Conservation (phyloP, 257 asterid genomes). For the Solanum neorickii region DNA sequence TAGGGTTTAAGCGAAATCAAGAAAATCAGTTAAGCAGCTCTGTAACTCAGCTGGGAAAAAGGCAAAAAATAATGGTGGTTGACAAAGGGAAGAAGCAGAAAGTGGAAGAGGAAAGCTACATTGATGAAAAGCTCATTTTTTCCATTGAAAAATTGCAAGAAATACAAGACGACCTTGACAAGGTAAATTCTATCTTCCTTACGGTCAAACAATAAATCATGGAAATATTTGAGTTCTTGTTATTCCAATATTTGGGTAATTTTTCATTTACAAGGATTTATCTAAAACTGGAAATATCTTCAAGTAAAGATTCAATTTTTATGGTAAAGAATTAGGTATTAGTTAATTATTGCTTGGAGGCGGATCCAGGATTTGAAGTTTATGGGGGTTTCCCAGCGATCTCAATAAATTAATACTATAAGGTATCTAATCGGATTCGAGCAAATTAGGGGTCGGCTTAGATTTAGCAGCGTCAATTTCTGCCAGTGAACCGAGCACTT, state of each 20-base stretch:
- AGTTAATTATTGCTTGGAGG: background rate
- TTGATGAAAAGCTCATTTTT: slow-evolving; percentile 37
- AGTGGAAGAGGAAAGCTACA: slow-evolving; percentile 33
- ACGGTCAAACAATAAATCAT: background rate
- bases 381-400: background rate
- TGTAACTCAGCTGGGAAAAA: background rate
- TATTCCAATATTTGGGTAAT: background rate
- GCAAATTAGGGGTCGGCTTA: background rate
- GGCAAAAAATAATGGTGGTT: slow-evolving; percentile 26
- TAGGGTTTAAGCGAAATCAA: background rate
- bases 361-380: background rate
- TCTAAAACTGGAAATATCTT: background rate
- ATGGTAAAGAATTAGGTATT: background rate
- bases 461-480: background rate
- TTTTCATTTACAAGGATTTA: background rate
- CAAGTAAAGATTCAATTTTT: background rate
- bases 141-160: slow-evolving; percentile 62
- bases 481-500: background rate
- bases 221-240: background rate
- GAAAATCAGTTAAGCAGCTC: background rate
- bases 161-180: slow-evolving; percentile 60
- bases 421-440: background rate
- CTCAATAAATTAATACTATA: background rate
- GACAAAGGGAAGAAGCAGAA: slow-evolving; percentile 67
- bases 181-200: slow-evolving; percentile 9